Evolutionary conservation across 2,329 filamentous ascomycete species (phyloP).

Genomic region (Rhynchosporium graminicola): DNA sequence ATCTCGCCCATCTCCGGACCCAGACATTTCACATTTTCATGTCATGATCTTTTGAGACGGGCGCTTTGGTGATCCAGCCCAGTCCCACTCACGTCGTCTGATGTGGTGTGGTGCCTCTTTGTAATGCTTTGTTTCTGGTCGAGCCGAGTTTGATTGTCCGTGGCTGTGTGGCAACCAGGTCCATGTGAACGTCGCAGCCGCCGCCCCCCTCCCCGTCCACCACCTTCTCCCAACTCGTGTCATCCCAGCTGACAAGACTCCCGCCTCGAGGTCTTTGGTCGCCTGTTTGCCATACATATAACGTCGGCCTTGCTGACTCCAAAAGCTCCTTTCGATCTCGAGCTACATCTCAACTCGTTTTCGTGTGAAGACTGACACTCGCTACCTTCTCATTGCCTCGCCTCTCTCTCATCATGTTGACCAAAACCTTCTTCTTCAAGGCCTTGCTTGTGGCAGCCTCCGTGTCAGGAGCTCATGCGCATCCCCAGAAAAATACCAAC

Average conservation of each 20-base stretch:
- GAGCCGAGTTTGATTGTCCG: not conserved
- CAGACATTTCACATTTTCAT: not conserved
- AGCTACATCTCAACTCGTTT: constrained; percentile 8
- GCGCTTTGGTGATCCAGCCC: constrained; percentile 10
- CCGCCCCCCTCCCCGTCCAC: not conserved
- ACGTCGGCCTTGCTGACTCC: not conserved
- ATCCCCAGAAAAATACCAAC: constrained; percentile 1
- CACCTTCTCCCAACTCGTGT: not conserved
- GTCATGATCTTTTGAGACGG: not conserved
- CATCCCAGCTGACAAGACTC: constrained; percentile 10
- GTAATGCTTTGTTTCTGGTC: constrained; percentile 2
- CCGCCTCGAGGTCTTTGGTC: not conserved
- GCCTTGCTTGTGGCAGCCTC: constrained; percentile 17
- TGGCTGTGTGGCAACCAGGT: not conserved
- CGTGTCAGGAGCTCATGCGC: constrained; percentile 16
- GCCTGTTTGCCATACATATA: constrained; percentile 6
- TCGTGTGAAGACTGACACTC: constrained; percentile 3
- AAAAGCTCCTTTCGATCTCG: not conserved
- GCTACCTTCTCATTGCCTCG: not conserved
- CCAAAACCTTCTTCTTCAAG: constrained; percentile 19
- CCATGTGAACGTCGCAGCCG: not conserved
- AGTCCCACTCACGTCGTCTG: not conserved
- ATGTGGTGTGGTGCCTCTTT: not conserved
- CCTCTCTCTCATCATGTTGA: constrained; percentile 22
- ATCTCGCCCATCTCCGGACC: not conserved